Conservation (phyloP, 768 basidiomycete genomes). For the Agaricus bisporus region DNA sequence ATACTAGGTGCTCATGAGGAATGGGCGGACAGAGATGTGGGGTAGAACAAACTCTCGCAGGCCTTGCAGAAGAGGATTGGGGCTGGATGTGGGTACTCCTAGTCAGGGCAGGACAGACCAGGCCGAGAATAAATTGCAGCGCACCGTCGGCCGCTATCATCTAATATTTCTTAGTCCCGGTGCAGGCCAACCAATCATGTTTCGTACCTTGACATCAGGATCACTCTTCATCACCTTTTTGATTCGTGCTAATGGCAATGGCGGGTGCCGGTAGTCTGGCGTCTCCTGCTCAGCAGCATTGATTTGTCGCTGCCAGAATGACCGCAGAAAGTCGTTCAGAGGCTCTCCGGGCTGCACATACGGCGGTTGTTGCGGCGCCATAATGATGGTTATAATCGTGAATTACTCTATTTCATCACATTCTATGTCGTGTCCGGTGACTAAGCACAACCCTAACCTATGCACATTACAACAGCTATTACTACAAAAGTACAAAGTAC, state of each 20-base stretch:
- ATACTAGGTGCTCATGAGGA: slow-evolving; percentile 47
- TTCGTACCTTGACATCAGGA: slow-evolving; percentile 86
- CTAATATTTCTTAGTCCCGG: slow-evolving; percentile 30
- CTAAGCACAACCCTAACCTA: slow-evolving; percentile 9
- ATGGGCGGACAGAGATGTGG: neutral
- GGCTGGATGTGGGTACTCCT: slow-evolving; percentile 36
- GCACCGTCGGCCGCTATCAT: slow-evolving; percentile 98
- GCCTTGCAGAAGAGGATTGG: slow-evolving; percentile 97
- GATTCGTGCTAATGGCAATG: slow-evolving; percentile 89
- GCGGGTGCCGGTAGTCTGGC: slow-evolving; percentile 82
- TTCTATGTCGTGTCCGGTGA: neutral
- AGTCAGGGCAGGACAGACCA: slow-evolving; percentile 11
- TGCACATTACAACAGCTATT: neutral
- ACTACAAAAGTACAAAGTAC: neutral
- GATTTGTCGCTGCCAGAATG: slow-evolving; percentile 89
- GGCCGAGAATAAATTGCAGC: slow-evolving; percentile 8
- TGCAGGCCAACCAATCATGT: slow-evolving; percentile 7
- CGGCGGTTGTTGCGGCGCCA: slow-evolving; percentile 31
- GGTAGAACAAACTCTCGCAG: slow-evolving; percentile 81
- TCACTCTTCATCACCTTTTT: slow-evolving; percentile 99
- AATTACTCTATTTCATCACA: neutral
- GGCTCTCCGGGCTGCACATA: slow-evolving; percentile 81
- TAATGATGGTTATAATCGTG: slow-evolving; percentile 3
- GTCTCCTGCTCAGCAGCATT: slow-evolving; percentile 84
- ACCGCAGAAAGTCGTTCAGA: slow-evolving; percentile 78